A percentile compares a stretch with the other conserved stretches of the same genome.
Conservation (phyloP, 495 filamentous ascomycete genomes). For the Hypoxylon fuscum region DNA sequence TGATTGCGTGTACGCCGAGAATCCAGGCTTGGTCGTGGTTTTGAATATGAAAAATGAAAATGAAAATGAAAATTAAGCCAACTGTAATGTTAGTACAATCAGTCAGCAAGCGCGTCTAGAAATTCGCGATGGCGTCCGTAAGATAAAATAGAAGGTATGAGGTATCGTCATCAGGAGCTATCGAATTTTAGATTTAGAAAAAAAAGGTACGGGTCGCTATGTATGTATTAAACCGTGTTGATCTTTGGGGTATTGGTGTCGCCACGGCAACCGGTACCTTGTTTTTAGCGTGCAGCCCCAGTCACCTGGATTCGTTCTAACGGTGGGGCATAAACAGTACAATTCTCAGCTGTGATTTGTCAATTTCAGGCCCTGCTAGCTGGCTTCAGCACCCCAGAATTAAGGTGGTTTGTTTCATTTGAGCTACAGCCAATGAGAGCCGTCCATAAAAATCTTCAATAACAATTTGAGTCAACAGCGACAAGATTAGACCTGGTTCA, state of each 20-base stretch:
- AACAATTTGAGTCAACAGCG: no score
- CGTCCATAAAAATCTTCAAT: no score
- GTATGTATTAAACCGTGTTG: conserved; percentile 29
- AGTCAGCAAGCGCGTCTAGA: conserved; percentile 8
- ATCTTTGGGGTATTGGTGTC: conserved; percentile 21
- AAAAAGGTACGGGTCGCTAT: neutral
- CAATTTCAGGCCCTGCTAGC: neutral
- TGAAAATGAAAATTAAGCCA: no score
- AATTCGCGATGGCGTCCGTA: conserved; percentile 4
- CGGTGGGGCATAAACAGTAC: conserved; percentile 14
- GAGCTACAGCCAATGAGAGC: conserved; percentile 10
- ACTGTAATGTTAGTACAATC: conserved; percentile 1
- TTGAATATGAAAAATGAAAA: no score
- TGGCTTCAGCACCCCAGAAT: conserved; percentile 19
- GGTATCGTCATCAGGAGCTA: conserved; percentile 36
- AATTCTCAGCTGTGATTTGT: conserved; percentile 15
- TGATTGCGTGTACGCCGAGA: neutral
- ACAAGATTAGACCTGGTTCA: no score
- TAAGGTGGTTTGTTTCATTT: conserved; percentile 27
- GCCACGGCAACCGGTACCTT: conserved; percentile 31
- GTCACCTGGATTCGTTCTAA: neutral
- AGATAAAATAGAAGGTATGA: conserved; percentile 14
- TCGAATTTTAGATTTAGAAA: neutral
- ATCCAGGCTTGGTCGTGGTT: conserved; percentile 2
- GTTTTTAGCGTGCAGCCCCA: conserved; percentile 22